Evolutionary conservation across 2,329 filamentous ascomycete species (phyloP).

Genomic region (Ascochyta lentis): DNA sequence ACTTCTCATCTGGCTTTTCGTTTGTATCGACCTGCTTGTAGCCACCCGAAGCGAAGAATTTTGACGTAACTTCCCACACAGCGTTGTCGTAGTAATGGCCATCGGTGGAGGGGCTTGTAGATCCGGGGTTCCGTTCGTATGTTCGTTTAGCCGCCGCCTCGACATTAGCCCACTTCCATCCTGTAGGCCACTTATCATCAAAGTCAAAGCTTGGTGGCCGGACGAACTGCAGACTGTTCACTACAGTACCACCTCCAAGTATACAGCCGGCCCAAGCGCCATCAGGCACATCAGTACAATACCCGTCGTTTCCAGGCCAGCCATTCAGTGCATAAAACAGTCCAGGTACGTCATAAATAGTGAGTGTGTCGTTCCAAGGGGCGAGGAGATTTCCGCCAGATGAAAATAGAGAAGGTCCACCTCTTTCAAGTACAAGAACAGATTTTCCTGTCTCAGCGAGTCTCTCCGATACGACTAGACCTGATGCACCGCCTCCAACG

Average conservation of each 20-base stretch:
- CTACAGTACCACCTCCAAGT: constrained; percentile 47
- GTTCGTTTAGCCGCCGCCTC: constrained; percentile 22
- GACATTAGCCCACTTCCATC: constrained; percentile 30
- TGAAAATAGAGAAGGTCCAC: constrained; percentile 43
- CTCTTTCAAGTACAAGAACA: constrained; percentile 51
- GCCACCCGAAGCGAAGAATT: constrained; percentile 23
- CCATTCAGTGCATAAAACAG: constrained; percentile 25
- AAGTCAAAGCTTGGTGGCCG: constrained; percentile 29
- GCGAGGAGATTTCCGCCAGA: constrained; percentile 39
- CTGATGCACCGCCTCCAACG: constrained; percentile 48
- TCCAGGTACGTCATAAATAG: constrained; percentile 35
- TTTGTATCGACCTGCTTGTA: constrained; percentile 28
- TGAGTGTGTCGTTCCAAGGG: constrained; percentile 34
- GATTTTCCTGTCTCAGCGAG: constrained; percentile 48
- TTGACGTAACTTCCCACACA: constrained; percentile 25
- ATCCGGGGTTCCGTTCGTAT: constrained; percentile 34
- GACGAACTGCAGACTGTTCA: constrained; percentile 33
- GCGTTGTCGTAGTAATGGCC: constrained; percentile 30
- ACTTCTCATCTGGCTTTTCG: constrained; percentile 28
- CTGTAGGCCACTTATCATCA: constrained; percentile 27
- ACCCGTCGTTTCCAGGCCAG: constrained; percentile 44
- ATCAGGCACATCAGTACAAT: constrained; percentile 48
- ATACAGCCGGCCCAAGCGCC: constrained; percentile 44
- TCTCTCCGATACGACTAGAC: constrained; percentile 47
- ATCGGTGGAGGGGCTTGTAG: constrained; percentile 24